These are phyloP conservation scores for Flagelloscypha sp. DNA, from an alignment of 768 basidiomycete species.

Conservation along the genomic window DNA sequence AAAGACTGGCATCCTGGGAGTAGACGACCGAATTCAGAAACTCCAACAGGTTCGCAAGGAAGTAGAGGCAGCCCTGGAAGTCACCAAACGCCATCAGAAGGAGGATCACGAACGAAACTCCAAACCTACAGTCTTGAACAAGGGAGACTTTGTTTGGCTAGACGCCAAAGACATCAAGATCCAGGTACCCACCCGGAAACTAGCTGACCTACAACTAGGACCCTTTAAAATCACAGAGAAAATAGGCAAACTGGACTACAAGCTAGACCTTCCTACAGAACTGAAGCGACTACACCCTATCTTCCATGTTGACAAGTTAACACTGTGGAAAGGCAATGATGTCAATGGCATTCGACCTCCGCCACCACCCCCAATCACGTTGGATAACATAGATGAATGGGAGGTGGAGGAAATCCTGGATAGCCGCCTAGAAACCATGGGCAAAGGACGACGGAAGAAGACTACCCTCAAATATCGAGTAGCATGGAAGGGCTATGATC, in stretches of 20 bases:
- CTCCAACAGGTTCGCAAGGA: too few relatives aligned
- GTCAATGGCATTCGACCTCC: slow-evolving; percentile 7
- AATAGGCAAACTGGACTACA: slow-evolving; percentile 8
- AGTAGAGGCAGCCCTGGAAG: too few relatives aligned
- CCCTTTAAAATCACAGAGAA: slow-evolving; percentile 6
- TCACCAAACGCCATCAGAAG: too few relatives aligned
- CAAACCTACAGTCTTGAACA: slow-evolving; percentile 5
- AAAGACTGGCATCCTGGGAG: too few relatives aligned
- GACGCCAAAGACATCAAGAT: slow-evolving; percentile 8
- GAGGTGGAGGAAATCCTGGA: slow-evolving; percentile 11
- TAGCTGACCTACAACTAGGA: slow-evolving; percentile 8
- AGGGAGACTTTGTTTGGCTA: slow-evolving; percentile 13
- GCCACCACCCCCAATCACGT: too few relatives aligned
- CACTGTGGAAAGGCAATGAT: background rate
- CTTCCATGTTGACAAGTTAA: slow-evolving; percentile 8
- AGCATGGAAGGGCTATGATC: too few relatives aligned
- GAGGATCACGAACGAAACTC: slow-evolving; percentile 9
- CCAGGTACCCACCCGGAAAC: too few relatives aligned
- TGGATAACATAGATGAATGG: slow-evolving; percentile 5
- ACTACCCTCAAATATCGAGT: too few relatives aligned
- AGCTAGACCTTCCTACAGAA: slow-evolving; percentile 9
- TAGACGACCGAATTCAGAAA: too few relatives aligned
- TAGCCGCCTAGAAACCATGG: too few relatives aligned
- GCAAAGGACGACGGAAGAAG: too few relatives aligned
- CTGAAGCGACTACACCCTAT: slow-evolving; percentile 13